Evolutionary conservation across 345 rosid genomes (phyloP), one percentile per base, ranked within the genome.

Genomic region (Stellera chamaejasme): DNA sequence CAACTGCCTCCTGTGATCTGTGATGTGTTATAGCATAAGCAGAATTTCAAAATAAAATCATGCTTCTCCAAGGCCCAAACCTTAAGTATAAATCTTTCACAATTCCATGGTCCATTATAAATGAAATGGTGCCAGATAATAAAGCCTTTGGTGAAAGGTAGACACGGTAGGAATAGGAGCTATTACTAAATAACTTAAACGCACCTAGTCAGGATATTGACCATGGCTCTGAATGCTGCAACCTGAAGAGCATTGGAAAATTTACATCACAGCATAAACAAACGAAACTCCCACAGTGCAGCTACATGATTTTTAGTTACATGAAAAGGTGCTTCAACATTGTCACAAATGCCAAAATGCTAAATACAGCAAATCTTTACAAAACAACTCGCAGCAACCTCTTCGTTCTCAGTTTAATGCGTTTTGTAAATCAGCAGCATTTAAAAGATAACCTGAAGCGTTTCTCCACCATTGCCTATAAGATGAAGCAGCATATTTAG

Each of bases 191-290:
- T 32, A 4, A 32, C 5, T 0, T 32, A 32, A 32, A 32, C 74
- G 62, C 72, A 93, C 99, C 99, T 74, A 46, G 97, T 89, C 71
- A 93, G 78, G 73, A 93, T 93, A 76, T 93, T 88, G 62, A 89
- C 99, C 91, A 93, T 88, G 62, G 97, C 99, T 74, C 99, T 84
- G 71, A 93, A 93, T 61, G 99, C 99, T 67, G 99, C 99, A 52
- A 93, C 99, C 99, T 93, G 80, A 74, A 76, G 7, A 32, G 60
- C 75, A 61, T 63, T 50, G 52, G 23, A 32, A 66, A 32, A 32
- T 66, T 60, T 63, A 48, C 53, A 70, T 43, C 58, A 61, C 56
- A 51, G 44, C 42, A 66, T 26, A 46, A 51, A 47, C 49, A 57
- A 48, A 43, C 54, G 16, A 55, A 14, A 27, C n/a, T 25, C 14